Base-by-base conservation (phyloP, 1,284 basidiomycete species). In the Ustilago xerochloae region DNA sequence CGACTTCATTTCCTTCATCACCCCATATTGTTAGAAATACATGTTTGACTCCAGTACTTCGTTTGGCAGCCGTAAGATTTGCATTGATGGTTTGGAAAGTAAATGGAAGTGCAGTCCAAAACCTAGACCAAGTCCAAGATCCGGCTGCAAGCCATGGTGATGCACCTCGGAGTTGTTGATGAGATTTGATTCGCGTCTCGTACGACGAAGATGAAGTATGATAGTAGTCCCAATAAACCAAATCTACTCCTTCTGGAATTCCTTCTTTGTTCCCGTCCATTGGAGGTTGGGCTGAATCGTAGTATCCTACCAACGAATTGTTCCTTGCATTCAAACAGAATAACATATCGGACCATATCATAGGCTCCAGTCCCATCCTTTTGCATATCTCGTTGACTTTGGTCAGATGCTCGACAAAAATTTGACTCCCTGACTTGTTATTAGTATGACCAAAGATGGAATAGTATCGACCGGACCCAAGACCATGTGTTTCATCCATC, bases 21-120 rank as follows among this genome's bases (percentile, higher is more conserved):
- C 85, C 85, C 85, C 85, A 85, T 33, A 85, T 85, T 1, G 85
- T 85, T 4, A 84, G 80, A 59, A 85, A 82, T 36, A 82, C 83
- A 54, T 82, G 71, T 30, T 75, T 72, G 9, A 85, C 81, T 0
- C 84, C 83, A 0, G 76, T 70, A 0, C 55, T 55, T 1, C 62
- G 64, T 46, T 84, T 85, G 15, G 78, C 77, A 9, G 85, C 85
- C 22, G 78, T 80, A 73, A 85, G 78, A 43, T 76, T 81, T 2
- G 85, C 85, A 22, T 72, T 36, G 30, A 83, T 77, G 1, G 85
- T 85, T n/a, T 81, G 82, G 48, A 85, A 85, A 0, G 85, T 84
- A 66, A 85, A 85, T 0, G 85, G 85, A 2, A 85, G 59, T 4
- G 85, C 84, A 4, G 84, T 84, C 85, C 85, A 85, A 62, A 85